Conservation (phyloP, 2,329 filamentous ascomycete genomes). For the Albifimbria verrucaria region DNA sequence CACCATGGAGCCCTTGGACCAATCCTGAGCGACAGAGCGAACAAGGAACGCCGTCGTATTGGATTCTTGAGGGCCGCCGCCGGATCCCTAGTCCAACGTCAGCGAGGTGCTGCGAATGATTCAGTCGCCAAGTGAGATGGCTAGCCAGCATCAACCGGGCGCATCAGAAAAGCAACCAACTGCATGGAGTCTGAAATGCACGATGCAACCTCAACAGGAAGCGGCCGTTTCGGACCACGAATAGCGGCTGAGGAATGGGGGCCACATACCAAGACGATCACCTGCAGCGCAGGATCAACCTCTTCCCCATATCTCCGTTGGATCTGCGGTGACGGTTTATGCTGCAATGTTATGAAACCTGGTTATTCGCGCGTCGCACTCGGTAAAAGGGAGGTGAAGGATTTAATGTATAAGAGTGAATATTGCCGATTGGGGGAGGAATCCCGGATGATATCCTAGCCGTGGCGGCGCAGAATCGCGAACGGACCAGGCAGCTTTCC, state of each 20-base stretch:
- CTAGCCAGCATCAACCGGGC: too few species aligned
- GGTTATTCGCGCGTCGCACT: too few species aligned
- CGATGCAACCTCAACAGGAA: not conserved
- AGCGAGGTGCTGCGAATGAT: too few species aligned
- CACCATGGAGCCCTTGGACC: conserved; percentile 78
- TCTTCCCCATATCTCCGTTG: conserved; percentile 17
- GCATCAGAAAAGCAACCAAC: not conserved
- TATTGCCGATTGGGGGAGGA: too few species aligned
- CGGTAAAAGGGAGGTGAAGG: too few species aligned
- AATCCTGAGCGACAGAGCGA: conserved; percentile 72
- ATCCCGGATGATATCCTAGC: too few species aligned
- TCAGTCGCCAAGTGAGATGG: too few species aligned
- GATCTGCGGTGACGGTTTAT: conserved; percentile 5
- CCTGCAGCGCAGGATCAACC: conserved; percentile 57
- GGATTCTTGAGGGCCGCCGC: conserved; percentile 85
- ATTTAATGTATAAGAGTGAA: too few species aligned
- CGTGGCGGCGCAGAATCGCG: too few species aligned
- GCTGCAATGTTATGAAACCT: too few species aligned
- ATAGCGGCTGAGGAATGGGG: conserved; percentile 3
- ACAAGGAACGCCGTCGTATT: conserved; percentile 89
- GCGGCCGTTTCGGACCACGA: not conserved
- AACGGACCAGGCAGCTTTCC: too few species aligned
- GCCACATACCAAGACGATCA: conserved; percentile 68
- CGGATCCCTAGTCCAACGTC: conserved; percentile 75
- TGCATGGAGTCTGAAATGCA: not conserved